These are phyloP conservation scores for Canna indica DNA, from an alignment of 176 grass and related monocot species.

Conservation along the genomic window DNA sequence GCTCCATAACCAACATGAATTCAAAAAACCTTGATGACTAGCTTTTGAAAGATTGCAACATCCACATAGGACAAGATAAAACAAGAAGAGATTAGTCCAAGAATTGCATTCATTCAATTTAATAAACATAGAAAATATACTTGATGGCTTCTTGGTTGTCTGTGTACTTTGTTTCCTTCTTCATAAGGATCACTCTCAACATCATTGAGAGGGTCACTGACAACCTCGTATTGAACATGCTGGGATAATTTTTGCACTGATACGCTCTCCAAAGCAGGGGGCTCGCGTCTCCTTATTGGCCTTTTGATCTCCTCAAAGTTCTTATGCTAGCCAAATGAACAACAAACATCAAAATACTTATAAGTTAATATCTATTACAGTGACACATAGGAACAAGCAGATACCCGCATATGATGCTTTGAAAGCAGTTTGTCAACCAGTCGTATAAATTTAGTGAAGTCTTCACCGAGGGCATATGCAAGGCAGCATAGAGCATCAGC, in stretches of 20 bases:
- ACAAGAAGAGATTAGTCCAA: background rate
- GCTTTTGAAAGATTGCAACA: no score
- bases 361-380: background rate
- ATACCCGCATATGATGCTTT: slow-evolving; percentile 85
- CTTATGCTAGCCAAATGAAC: slow-evolving; percentile 58
- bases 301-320: slow-evolving; percentile 87
- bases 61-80: no score
- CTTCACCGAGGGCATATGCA: slow-evolving; percentile 83
- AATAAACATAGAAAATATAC: slow-evolving; percentile 26
- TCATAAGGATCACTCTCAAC: slow-evolving; percentile 52
- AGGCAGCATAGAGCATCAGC: slow-evolving; percentile 86
- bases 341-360: slow-evolving; percentile 10
- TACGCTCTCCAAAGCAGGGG: slow-evolving; percentile 53
- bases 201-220: slow-evolving; percentile 82
- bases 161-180: slow-evolving; percentile 59
- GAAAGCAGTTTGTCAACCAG: slow-evolving; percentile 79
- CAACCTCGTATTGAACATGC: slow-evolving; percentile 44
- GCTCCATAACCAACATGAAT: background rate
- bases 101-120: background rate
- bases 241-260: slow-evolving; percentile 66
- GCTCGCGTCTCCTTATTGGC: slow-evolving; percentile 43
- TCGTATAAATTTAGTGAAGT: slow-evolving; percentile 81
- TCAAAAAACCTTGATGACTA: no score
- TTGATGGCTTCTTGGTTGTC: slow-evolving; percentile 76
- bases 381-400: slow-evolving; percentile 2